Percentiles rank a stretch among this genome's conserved stretches.
Evolutionary conservation across 768 basidiomycete genomes (phyloP).

Genomic region (Suillus subalutaceus): DNA sequence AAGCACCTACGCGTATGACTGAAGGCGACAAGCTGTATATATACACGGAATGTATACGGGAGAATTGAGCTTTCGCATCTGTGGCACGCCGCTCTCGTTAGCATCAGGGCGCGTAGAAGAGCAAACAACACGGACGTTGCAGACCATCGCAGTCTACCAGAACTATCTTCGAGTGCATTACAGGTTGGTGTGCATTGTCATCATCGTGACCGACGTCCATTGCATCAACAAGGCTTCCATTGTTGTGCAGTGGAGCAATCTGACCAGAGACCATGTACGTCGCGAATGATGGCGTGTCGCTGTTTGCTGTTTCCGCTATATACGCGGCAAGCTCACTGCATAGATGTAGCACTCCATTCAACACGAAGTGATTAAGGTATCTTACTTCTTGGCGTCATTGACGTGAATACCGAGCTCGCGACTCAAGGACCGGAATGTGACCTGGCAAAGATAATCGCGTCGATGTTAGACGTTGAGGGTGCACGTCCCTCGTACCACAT

Average conservation of each 20-base stretch:
- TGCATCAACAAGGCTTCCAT: constrained; percentile 20
- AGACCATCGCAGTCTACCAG: constrained; percentile 67
- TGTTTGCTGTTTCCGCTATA: constrained; percentile 46
- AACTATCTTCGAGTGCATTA: constrained; percentile 50
- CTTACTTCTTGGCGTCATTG: constrained; percentile 78
- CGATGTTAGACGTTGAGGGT: not conserved
- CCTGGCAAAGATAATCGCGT: constrained; percentile 41
- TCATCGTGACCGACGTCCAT: constrained; percentile 46
- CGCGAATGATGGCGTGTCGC: constrained; percentile 42
- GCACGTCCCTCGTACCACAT: constrained; percentile 37
- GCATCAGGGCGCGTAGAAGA: not conserved
- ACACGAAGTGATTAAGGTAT: not conserved
- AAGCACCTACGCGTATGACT: constrained; percentile 52
- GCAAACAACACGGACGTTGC: constrained; percentile 50
- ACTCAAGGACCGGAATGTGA: constrained; percentile 80
- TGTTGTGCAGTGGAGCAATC: constrained; percentile 25
- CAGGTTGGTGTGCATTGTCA: constrained; percentile 44
- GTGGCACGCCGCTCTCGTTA: not conserved
- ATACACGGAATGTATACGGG: constrained; percentile 55
- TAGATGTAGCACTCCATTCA: constrained; percentile 7
- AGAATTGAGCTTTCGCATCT: constrained; percentile 60
- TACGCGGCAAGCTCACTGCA: constrained; percentile 66
- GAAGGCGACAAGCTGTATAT: constrained; percentile 76
- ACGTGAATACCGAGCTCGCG: constrained; percentile 72
- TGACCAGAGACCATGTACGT: constrained; percentile 76